Base-by-base conservation (phyloP, 352 stramenopile species). In the Phytophthora rubi region DNA sequence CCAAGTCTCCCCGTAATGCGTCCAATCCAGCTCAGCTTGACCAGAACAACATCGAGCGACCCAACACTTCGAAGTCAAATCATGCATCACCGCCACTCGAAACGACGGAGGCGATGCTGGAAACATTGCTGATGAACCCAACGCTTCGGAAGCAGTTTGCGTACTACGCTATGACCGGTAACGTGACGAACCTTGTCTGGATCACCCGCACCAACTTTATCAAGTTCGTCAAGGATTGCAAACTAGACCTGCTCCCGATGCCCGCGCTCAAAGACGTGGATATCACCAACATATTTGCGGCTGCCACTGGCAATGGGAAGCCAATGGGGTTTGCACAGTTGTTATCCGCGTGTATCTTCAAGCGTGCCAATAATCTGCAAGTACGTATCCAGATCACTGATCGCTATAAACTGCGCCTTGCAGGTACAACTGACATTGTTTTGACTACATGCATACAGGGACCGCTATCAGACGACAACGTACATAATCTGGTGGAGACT, bases 191-290 rank as follows among this genome's bases (percentile, higher is more conserved):
- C 59, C 70, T 94, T 15, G 74, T 84, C 21, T 83, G 76, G 28
- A 90, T 94, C 48, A 83, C 74, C 10, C 77, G 80, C 6, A 83
- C 68, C 58, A 82, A 77, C 55, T 94, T 94, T 60, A 56, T 82
- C 47, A 86, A 83, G 37, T 91, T 94, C 59, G 85, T 82, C 21
- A 81, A 81, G 35, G 80, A 92, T 56, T 92, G 84, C 48, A 70
- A 66, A 16, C 70, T 94, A 13, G 61, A 90, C n/a, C 28, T 59
- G 10, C 56, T 87, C 9, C 35, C 63, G 23, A 65, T 54, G 1
- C 68, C 76, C 15, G 59, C 65, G 1, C 52, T 94, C 12, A 82
- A 74, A 0, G 82, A 92, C 26, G 73, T 86, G 0, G 84, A 94
- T 16, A 76, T 92, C 26, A 65, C 71, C 33, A 86, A 79, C 32